Base-by-base conservation (phyloP, 805 yeast genomes). In the Wickerhamiella sorbophila region DNA sequence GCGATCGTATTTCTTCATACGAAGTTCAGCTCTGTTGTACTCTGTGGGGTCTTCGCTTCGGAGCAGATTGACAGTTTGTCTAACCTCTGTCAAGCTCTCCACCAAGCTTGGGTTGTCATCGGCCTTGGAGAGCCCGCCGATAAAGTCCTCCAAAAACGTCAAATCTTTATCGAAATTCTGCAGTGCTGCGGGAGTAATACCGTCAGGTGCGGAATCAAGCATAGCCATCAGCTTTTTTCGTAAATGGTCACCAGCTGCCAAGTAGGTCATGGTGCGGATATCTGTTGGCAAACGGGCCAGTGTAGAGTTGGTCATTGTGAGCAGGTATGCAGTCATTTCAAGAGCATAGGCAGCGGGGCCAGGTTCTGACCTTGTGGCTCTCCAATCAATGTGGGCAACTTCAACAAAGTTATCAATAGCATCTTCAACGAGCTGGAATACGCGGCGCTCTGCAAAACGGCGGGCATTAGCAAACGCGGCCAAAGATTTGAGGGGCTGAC, bases 341-440 rank as follows among this genome's bases (percentile, higher is more conserved):
- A 75, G 73, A 43, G 88, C 73, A 40, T 79, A 78, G 50, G 69
- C 70, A 49, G 81, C 79, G 14, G 95, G 91, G 43, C 77, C 81
- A 1, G 52, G 58, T 8, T 51, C 54, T 3, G 60, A 64, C 36
- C 44, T 44, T 15, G n/a, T 17, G 0, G 87, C 70, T 16, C 64
- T 60, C 95, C 96, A 88, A 55, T 86, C 83, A 61, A 83, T 82
- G 48, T 83, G 93, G 20, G 84, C 80, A 63, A 82, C 73, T 43
- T 82, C 95, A 49, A 88, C 65, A 49, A 88, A 73, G 60, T 79
- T 88, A 44, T 74, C 72, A 32, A 88, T 77, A 49, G 82, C 82
- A 31, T 71, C 69, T 55, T 88, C 94, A 43, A 91, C 84, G 68
- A 85, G 70, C 44, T 76, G 75, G 57, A 87, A 86, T 46, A 91